Base-by-base conservation (phyloP, 2,329 filamentous ascomycete genomes). In the Calonectria hawksworthii region DNA sequence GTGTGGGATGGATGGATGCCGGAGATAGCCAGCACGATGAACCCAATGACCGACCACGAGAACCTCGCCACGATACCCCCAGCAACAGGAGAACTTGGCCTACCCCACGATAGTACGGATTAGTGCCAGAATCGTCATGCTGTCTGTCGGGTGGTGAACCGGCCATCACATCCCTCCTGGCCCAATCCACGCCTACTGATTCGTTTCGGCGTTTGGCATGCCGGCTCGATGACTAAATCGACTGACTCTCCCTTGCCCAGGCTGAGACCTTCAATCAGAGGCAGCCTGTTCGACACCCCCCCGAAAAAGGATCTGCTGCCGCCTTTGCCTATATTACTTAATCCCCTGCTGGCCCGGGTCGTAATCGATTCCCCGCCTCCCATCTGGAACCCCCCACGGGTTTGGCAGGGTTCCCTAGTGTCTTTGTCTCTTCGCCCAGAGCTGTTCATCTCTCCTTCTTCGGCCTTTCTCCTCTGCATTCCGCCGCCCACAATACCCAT, bases 191-290 rank as follows among this genome's bases (percentile, higher is more conserved):
- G 50, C 26, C 36, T 50, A 51, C 26, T 30, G 36, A 56, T 54
- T 66, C 50, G 61, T 61, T 44, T 54, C 47, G 36, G 54, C 52
- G 52, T 56, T 74, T 68, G 52, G 61, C 54, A 34, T 64, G 34
- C 59, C 50, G 38, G 34, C 34, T 64, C 28, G 23, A 64, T 74
- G 73, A 68, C 73, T 56, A 68, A 64, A 74, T 64, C 52, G 52
- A 52, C 23, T 30, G 68, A 68, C 23, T 38, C 65, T 72, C 73
- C 64, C 69, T 74, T 59, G 56, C 28, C 23, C 71, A 59, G 36
- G 13, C 64, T 72, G 73, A 75, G 73, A 72, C 65, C 69, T 51
- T 63, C 56, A 51, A 38, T 61, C 56, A 66, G 30, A 67, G n/a
- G 47, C 14, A 75, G 56, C 65, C 69, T 63, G 13, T 34, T 38